A percentile compares a stretch with the other conserved stretches of the same genome.
These are phyloP conservation scores for Diddensiella transvaalensis DNA, from an alignment of 805 yeast genomes.

Conservation along the genomic window DNA sequence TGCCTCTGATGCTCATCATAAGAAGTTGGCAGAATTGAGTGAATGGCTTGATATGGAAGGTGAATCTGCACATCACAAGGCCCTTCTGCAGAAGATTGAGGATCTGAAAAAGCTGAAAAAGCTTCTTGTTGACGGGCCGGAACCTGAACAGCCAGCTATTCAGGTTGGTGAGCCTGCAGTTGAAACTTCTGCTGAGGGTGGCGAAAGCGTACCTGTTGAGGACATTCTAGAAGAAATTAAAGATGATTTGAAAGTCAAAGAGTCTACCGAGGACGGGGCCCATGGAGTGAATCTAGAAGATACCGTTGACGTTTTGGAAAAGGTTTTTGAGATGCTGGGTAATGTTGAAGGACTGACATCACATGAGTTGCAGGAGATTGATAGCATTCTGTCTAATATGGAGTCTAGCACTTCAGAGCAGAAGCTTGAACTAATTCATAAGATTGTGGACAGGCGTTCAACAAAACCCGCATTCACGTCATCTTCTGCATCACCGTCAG, in stretches of 20 bases:
- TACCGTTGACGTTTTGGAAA: neutral
- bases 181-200: too few relatives aligned
- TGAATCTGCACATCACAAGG: constrained; percentile 41
- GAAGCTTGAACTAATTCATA: neutral
- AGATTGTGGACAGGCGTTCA: neutral
- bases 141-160: neutral
- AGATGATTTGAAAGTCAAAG: neutral
- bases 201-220: neutral
- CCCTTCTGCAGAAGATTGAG: constrained; percentile 11
- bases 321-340: constrained; percentile 1
- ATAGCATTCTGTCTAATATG: neutral
- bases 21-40: constrained; percentile 41
- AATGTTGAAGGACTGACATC: neutral
- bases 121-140: neutral
- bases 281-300: neutral
- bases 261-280: neutral
- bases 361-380: constrained; percentile 4
- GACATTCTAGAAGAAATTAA: neutral
- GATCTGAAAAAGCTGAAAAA: constrained; percentile 7
- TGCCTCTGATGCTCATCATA: constrained; percentile 41
- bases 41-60: constrained; percentile 81
- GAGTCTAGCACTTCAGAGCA: constrained; percentile 1
- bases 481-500: neutral
- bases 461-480: neutral
- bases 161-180: neutral